Evolutionary conservation across 768 basidiomycete genomes (phyloP).

Genomic region (Lentinus tigrinus): DNA sequence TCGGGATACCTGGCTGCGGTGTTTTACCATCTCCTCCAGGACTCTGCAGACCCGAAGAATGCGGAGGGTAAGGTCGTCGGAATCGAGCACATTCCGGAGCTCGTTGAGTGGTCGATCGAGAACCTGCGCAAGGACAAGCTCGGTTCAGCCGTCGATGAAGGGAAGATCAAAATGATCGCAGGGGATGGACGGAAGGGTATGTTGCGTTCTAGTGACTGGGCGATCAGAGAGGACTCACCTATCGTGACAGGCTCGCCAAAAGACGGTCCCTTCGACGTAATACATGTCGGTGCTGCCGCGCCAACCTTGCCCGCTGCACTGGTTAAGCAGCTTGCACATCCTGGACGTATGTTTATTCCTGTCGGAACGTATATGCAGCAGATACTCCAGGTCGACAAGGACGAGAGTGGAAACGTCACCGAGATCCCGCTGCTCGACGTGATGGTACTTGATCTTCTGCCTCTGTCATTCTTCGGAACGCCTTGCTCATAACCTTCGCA

Average conservation of each 20-base stretch:
- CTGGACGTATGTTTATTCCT: constrained; percentile 91
- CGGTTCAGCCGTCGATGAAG: constrained; percentile 48
- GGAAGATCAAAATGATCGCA: constrained; percentile 57
- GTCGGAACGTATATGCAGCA: constrained; percentile 64
- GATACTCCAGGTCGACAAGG: constrained; percentile 76
- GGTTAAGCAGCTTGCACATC: constrained; percentile 72
- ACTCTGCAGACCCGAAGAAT: background rate
- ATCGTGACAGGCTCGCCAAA: constrained; percentile 18
- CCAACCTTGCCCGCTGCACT: constrained; percentile 68
- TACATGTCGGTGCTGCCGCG: constrained; percentile 94
- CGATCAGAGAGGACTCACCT: background rate
- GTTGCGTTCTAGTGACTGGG: background rate
- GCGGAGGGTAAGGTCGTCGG: constrained; percentile 63
- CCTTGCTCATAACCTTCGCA: background rate
- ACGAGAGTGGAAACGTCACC: constrained; percentile 61
- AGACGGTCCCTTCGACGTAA: constrained; percentile 47
- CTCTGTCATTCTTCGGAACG: background rate
- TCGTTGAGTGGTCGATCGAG: constrained; percentile 65
- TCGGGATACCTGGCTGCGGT: constrained; percentile 87
- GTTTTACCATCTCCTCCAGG: constrained; percentile 66
- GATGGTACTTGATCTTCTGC: constrained; percentile 39
- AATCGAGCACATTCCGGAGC: constrained; percentile 85
- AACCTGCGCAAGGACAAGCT: constrained; percentile 74
- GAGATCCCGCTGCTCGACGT: constrained; percentile 75
- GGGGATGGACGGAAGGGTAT: constrained; percentile 83